Conservation (phyloP, 2,329 filamentous ascomycete genomes). For the Stagonosporopsis tanaceti region DNA sequence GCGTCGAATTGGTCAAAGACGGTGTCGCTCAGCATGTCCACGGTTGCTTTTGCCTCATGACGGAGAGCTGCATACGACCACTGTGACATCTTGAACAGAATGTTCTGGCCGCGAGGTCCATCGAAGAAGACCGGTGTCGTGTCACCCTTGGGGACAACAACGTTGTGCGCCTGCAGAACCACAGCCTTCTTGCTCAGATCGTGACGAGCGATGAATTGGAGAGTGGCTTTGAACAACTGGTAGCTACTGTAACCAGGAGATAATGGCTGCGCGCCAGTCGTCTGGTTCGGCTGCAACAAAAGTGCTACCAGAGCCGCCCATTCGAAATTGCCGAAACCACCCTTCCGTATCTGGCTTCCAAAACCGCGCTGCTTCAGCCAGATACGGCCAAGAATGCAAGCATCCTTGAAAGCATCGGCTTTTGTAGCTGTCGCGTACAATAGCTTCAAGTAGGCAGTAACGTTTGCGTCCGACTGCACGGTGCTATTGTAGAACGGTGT, state of each 20-base stretch:
- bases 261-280: conserved; percentile 74
- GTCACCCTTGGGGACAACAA: conserved; percentile 51
- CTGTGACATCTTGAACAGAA: conserved; percentile 87
- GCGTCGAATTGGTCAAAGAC: conserved; percentile 81
- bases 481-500: conserved; percentile 92
- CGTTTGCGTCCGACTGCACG: conserved; percentile 77
- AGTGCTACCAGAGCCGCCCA: conserved; percentile 84
- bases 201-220: conserved; percentile 83
- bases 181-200: conserved; percentile 75
- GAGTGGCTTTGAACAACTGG: conserved; percentile 90
- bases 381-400: conserved; percentile 82
- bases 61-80: conserved; percentile 82
- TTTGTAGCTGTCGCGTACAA: conserved; percentile 74
- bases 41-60: conserved; percentile 76
- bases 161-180: conserved; percentile 53
- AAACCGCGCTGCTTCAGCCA: conserved; percentile 93
- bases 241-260: conserved; percentile 86
- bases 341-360: conserved; percentile 70
- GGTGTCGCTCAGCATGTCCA: conserved; percentile 77
- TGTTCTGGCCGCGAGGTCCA: conserved; percentile 74
- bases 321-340: conserved; percentile 93
- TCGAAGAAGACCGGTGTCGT: conserved; percentile 79
- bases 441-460: conserved; percentile 77
- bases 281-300: conserved; percentile 78
- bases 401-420: conserved; percentile 79